A percentile compares a stretch with the other conserved stretches of the same genome.
Conservation (phyloP, 225 moss, liverwort and hornwort genomes). For the Pseudisothecium myosuroides region DNA sequence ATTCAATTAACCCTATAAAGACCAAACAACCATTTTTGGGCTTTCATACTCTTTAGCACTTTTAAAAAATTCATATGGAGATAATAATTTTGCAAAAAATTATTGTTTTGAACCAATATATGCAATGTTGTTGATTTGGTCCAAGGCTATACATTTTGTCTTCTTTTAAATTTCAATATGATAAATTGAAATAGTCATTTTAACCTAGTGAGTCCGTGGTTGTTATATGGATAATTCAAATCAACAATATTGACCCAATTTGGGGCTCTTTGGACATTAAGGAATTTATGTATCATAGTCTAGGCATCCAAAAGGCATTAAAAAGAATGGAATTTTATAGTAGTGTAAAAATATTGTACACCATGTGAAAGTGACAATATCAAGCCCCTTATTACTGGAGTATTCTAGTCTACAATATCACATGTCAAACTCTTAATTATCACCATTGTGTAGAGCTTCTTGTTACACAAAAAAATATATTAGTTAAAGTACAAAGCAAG, state of each 20-base stretch:
- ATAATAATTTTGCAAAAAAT: neutral
- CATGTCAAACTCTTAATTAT: neutral
- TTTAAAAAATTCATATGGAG: neutral
- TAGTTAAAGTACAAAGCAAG: too few relatives aligned
- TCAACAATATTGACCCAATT: neutral
- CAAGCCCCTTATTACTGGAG: neutral
- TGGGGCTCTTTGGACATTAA: neutral
- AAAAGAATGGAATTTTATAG: neutral
- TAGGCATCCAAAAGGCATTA: neutral
- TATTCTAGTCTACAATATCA: neutral
- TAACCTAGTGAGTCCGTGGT: too few relatives aligned
- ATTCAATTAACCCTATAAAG: too few relatives aligned
- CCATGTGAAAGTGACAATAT: neutral
- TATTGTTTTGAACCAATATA: rapidly evolving
- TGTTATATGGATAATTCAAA: neutral
- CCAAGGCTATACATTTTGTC: neutral
- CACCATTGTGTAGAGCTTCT: too few relatives aligned
- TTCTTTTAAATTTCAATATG: neutral
- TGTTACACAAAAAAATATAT: too few relatives aligned
- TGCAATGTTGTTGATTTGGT: neutral
- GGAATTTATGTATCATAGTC: neutral
- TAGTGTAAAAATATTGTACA: neutral
- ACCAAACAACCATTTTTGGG: neutral
- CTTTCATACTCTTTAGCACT: neutral
- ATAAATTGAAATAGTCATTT: neutral